Evolutionary conservation across 1,284 basidiomycete species (phyloP).

Genomic region (Cystobasidium slooffiae): DNA sequence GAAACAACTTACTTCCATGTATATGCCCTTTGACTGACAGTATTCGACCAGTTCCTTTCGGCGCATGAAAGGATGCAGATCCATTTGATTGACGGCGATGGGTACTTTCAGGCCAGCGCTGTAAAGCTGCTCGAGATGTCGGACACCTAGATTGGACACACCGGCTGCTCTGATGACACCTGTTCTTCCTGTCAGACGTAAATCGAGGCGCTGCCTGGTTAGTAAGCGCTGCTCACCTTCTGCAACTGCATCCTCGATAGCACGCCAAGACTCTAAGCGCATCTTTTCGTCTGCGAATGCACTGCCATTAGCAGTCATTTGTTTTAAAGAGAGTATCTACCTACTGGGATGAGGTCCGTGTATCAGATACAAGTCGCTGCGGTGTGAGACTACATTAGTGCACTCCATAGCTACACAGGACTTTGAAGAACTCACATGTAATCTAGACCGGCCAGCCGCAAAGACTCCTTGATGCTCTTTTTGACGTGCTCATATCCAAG

Average conservation of each 20-base stretch:
- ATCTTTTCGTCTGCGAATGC: constrained; percentile 26
- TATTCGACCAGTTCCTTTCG: constrained; percentile 78
- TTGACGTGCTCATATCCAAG: constrained; percentile 46
- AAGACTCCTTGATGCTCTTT: constrained; percentile 29
- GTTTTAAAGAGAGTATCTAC: not conserved
- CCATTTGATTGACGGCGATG: constrained; percentile 61
- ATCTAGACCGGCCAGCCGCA: constrained; percentile 33
- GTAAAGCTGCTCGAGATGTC: constrained; percentile 20
- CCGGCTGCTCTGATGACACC: constrained; percentile 36
- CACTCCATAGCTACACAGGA: not conserved
- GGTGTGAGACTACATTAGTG: constrained; percentile 56
- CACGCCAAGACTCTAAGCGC: constrained; percentile 67
- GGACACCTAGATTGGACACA: constrained; percentile 65
- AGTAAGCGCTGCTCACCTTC: constrained; percentile 20
- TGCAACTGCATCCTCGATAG: constrained; percentile 64
- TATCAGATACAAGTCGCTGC: constrained; percentile 72
- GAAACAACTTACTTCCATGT: constrained; percentile 71
- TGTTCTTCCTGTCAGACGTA: not conserved
- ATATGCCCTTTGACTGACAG: constrained; percentile 70
- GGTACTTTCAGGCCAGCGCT: constrained; percentile 35
- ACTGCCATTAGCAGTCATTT: not conserved
- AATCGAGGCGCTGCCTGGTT: not conserved
- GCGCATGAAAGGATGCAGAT: constrained; percentile 78
- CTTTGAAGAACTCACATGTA: constrained; percentile 17
- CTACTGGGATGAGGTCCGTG: constrained; percentile 42